Conservation (phyloP, 2,329 filamentous ascomycete species). For the Emergomyces africanus region DNA sequence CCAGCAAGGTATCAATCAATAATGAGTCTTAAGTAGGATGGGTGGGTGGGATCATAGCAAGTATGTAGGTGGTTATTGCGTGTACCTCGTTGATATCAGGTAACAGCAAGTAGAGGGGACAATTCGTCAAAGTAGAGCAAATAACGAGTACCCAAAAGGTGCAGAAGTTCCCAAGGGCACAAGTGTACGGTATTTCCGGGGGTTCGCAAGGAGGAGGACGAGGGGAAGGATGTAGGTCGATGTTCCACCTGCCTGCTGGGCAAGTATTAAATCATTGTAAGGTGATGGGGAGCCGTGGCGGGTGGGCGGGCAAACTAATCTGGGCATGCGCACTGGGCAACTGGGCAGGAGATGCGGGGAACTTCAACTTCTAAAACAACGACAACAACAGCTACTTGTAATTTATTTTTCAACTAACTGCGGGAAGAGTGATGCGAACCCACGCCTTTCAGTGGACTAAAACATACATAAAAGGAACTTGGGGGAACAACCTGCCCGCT, state of each 20-base stretch:
- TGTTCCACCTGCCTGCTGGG: neutral
- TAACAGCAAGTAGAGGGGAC: neutral
- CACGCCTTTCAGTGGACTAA: neutral
- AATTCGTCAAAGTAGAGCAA: neutral
- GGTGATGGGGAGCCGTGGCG: neutral
- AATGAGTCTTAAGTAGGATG: neutral
- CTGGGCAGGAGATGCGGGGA: neutral
- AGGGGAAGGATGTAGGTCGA: too few relatives aligned
- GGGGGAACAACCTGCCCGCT: neutral
- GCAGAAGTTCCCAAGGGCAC: too few relatives aligned
- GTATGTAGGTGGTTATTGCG: neutral
- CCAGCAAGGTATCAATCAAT: neutral
- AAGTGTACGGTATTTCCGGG: too few relatives aligned
- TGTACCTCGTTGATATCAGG: neutral
- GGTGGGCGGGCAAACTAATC: neutral
- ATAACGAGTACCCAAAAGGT: neutral
- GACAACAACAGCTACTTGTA: neutral
- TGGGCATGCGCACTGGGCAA: neutral
- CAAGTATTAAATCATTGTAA: neutral
- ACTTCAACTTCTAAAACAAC: neutral
- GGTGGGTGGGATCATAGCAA: neutral
- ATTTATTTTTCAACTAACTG: neutral
- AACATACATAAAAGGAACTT: too few relatives aligned
- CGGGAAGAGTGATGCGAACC: neutral
- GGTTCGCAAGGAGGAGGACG: neutral